Evolutionary conservation across 176 grass and related monocot genomes (phyloP).

Genomic region (Calamus simplicifolius): DNA sequence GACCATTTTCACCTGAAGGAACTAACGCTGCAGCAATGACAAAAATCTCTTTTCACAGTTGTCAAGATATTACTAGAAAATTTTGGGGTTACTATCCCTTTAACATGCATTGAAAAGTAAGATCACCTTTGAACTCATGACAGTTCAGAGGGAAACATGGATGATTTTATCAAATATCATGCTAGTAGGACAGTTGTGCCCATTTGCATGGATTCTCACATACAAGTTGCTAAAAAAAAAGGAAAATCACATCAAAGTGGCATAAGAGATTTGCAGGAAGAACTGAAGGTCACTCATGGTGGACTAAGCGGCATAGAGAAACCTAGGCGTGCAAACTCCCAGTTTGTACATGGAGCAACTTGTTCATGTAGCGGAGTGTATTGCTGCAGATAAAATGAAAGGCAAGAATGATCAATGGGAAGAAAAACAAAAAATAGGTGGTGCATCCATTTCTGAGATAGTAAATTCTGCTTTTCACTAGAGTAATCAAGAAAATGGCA

Average conservation of each 20-base stretch:
- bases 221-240: constrained; percentile 1
- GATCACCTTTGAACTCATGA: background rate
- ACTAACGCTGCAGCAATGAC: too few relatives aligned
- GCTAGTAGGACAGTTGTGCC: constrained; percentile 7
- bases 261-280: too few relatives aligned
- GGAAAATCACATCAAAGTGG: constrained; percentile 9
- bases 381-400: constrained; percentile 32
- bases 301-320: constrained; percentile 35
- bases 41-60: too few relatives aligned
- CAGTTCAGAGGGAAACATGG: background rate
- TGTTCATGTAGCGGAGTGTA: constrained; percentile 69
- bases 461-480: too few relatives aligned
- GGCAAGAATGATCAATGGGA: background rate
- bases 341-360: constrained; percentile 59
- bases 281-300: constrained; percentile 6
- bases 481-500: background rate
- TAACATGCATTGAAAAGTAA: too few relatives aligned
- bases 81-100: too few relatives aligned
- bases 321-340: constrained; percentile 68
- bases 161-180: constrained; percentile 10
- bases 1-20: too few relatives aligned
- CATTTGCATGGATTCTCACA: constrained; percentile 14
- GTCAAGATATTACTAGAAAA: too few relatives aligned
- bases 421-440: background rate
- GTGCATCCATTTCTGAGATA: too few relatives aligned